A percentile compares a stretch with the other conserved stretches of the same genome.
Conservation (phyloP, 148 eudicot genomes). For the Arbutus unedo region DNA sequence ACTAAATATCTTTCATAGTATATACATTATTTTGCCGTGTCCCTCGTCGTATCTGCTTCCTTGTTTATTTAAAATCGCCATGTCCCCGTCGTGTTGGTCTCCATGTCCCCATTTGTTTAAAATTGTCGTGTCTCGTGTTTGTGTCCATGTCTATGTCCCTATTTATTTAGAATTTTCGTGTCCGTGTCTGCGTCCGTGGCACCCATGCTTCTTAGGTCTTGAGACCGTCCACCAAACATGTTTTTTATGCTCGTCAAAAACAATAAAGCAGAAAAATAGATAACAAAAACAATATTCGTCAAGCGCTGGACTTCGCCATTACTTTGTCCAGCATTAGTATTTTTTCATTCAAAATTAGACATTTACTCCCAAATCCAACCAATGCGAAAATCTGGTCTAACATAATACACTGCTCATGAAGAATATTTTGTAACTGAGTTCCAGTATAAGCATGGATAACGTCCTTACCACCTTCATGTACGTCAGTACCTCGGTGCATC, state of each 20-base stretch:
- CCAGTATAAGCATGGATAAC: neutral
- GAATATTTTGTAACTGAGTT: neutral
- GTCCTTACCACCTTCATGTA: slow-evolving; percentile 70
- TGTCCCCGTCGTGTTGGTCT: too few species aligned
- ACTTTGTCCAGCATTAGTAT: neutral
- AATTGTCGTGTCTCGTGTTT: too few species aligned
- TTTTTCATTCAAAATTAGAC: neutral
- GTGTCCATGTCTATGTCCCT: too few species aligned
- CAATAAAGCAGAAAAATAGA: neutral
- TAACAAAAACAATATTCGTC: neutral
- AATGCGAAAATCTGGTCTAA: neutral
- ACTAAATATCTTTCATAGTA: too few species aligned
- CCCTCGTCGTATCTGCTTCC: too few species aligned
- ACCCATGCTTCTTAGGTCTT: neutral
- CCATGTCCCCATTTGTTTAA: too few species aligned
- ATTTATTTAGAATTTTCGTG: too few species aligned
- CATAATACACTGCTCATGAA: too few species aligned
- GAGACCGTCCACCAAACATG: neutral
- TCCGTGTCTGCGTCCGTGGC: too few species aligned
- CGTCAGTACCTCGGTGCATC: slow-evolving; percentile 42
- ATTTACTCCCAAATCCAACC: neutral
- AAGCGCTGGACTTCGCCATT: neutral
- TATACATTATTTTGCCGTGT: too few species aligned
- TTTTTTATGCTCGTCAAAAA: neutral
- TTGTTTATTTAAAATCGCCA: too few species aligned